phyloP scores from a whole-genome alignment of 2,329 filamentous ascomycete genomes.

The Talaromyces verruculosus region DNA sequence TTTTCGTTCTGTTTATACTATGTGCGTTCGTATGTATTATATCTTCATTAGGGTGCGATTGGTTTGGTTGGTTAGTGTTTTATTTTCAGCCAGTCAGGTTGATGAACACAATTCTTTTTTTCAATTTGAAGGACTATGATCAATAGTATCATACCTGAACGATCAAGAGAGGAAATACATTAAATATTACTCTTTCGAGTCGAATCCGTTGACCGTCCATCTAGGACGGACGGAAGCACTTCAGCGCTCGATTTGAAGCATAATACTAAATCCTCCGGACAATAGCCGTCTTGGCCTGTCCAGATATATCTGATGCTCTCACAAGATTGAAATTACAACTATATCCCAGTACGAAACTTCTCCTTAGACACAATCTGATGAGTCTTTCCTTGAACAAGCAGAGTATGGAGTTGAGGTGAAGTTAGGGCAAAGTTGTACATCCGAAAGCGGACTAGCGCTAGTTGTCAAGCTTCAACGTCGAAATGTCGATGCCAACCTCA shows the following conservation, averaged over 20 bases:
- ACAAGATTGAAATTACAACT: background rate
- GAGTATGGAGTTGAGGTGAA: background rate
- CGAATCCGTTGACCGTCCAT: no score
- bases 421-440: constrained; percentile 3
- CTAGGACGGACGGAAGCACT: no score
- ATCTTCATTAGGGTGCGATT: background rate
- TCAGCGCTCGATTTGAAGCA: background rate
- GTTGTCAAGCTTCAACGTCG: background rate
- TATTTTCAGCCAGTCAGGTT: background rate
- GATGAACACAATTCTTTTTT: background rate
- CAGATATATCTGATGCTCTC: no score
- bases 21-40: constrained; percentile 13
- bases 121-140: background rate
- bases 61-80: background rate
- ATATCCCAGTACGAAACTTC: background rate
- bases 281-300: background rate
- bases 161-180: background rate
- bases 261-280: background rate
- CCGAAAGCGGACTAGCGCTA: constrained; percentile 2
- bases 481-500: constrained; percentile 2
- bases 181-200: no score
- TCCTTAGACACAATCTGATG: background rate
- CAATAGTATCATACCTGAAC: background rate
- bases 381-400: background rate
- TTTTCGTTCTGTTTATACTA: constrained; percentile 3